Evolutionary conservation across 2,329 filamentous ascomycete species (phyloP).

Genomic region (Aspergillus sp.): DNA sequence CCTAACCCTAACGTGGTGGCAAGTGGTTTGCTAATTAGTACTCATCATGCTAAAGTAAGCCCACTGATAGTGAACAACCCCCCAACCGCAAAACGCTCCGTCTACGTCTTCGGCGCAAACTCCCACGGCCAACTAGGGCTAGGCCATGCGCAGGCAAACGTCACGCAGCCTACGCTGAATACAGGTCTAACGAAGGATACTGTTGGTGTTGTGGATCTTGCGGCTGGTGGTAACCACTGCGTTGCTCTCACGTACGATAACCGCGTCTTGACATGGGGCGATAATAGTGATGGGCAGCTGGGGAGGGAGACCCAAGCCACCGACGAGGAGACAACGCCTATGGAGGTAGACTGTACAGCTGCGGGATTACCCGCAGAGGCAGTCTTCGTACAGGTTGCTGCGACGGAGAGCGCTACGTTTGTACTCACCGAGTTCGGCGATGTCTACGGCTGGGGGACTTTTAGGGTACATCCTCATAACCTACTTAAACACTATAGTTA

Average conservation of each 20-base stretch:
- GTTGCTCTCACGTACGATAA: conserved; percentile 74
- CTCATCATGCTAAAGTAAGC: background rate
- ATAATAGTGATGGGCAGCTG: conserved; percentile 78
- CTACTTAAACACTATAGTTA: too few relatives aligned
- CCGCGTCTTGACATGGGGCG: conserved; percentile 82
- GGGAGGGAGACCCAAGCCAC: conserved; percentile 64
- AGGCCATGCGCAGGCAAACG: conserved; percentile 56
- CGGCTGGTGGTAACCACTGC: conserved; percentile 73
- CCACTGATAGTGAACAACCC: conserved; percentile 23
- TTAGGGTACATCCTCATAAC: conserved; percentile 56
- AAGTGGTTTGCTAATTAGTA: background rate
- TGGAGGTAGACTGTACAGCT: conserved; percentile 49
- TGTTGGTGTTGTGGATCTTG: conserved; percentile 54
- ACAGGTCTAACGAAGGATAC: conserved; percentile 56
- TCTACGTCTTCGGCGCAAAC: conserved; percentile 79
- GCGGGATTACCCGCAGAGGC: conserved; percentile 64
- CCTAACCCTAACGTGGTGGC: background rate
- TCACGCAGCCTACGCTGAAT: conserved; percentile 71
- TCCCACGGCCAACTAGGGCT: conserved; percentile 75
- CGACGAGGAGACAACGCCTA: conserved; percentile 54
- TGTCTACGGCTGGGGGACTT: conserved; percentile 83
- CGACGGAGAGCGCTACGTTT: conserved; percentile 74
- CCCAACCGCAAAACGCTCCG: conserved; percentile 64
- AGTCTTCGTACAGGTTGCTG: conserved; percentile 66
- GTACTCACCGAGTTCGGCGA: conserved; percentile 71